Evolutionary conservation across 2,329 filamentous ascomycete species (phyloP).

Genomic region (Kalaharituber pfeilii): DNA sequence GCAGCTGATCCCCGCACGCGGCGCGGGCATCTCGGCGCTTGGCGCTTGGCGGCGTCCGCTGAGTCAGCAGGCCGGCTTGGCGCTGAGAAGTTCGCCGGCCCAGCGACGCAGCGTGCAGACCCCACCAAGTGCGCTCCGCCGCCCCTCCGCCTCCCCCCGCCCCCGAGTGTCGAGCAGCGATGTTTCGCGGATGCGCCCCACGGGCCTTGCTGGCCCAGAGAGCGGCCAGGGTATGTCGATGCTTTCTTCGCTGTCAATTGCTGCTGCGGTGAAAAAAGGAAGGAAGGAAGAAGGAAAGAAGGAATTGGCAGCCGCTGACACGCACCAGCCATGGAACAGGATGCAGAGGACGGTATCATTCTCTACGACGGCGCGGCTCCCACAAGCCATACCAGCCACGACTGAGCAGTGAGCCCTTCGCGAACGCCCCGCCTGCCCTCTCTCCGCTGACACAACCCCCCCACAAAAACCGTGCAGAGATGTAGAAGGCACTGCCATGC

Average conservation of each 20-base stretch:
- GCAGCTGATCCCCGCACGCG: not conserved
- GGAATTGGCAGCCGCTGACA: not conserved
- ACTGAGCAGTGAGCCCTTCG: not conserved
- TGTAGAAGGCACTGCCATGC: constrained; percentile 25
- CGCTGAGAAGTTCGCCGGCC: not conserved
- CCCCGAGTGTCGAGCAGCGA: not conserved
- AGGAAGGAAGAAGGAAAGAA: too few species aligned
- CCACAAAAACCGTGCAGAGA: not conserved
- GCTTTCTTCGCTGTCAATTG: not conserved
- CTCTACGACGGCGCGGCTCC: not conserved
- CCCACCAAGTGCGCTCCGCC: not conserved
- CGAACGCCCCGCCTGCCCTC: not conserved
- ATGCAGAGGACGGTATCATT: not conserved
- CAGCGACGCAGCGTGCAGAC: not conserved
- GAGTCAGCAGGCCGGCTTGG: not conserved
- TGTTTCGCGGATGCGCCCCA: not conserved
- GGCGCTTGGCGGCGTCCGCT: too few species aligned
- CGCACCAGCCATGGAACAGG: not conserved
- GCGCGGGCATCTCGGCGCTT: too few species aligned
- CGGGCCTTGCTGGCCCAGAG: not conserved
- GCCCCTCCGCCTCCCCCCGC: not conserved
- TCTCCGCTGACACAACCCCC: not conserved
- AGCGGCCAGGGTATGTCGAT: not conserved
- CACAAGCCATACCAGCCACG: not conserved
- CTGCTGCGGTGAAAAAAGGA: too few species aligned